Percentiles rank a stretch among this genome's conserved stretches.
Evolutionary conservation across 495 filamentous ascomycete species (phyloP).

Genomic region (Alectoria sarmentosa): DNA sequence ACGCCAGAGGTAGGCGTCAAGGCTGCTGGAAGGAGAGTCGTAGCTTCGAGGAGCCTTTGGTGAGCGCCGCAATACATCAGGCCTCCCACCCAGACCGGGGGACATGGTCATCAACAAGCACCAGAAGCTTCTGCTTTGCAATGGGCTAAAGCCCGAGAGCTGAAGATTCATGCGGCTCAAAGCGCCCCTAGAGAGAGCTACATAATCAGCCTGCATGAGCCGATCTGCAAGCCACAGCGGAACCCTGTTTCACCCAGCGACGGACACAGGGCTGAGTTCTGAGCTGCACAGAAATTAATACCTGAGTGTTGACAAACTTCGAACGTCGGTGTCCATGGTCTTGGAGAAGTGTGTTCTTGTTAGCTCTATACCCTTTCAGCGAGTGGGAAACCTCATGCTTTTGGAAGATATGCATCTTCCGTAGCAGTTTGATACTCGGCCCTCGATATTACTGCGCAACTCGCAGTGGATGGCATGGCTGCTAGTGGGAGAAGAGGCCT

Average conservation of each 20-base stretch:
- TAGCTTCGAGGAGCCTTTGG: not conserved
- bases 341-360: too few species aligned
- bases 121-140: not conserved
- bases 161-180: conserved; percentile 14
- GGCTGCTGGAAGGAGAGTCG: conserved; percentile 1
- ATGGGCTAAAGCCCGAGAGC: conserved; percentile 9
- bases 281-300: too few species aligned
- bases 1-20: not conserved
- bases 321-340: too few species aligned
- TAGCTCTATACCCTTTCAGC: too few species aligned
- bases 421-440: not conserved
- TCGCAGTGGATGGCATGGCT: conserved; percentile 1
- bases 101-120: not conserved
- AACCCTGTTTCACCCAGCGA: not conserved
- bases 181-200: not conserved
- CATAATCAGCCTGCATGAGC: conserved; percentile 5
- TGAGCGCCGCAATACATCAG: not conserved
- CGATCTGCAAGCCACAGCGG: conserved; percentile 9
- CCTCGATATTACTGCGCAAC: not conserved
- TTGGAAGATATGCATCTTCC: too few species aligned
- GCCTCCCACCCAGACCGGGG: not conserved
- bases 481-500: conserved; percentile 6
- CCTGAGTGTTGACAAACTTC: too few species aligned
- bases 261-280: too few species aligned
- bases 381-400: too few species aligned